Base-by-base conservation (phyloP, 2,329 filamentous ascomycete genomes). In the Ascochyta clinopodiicola region DNA sequence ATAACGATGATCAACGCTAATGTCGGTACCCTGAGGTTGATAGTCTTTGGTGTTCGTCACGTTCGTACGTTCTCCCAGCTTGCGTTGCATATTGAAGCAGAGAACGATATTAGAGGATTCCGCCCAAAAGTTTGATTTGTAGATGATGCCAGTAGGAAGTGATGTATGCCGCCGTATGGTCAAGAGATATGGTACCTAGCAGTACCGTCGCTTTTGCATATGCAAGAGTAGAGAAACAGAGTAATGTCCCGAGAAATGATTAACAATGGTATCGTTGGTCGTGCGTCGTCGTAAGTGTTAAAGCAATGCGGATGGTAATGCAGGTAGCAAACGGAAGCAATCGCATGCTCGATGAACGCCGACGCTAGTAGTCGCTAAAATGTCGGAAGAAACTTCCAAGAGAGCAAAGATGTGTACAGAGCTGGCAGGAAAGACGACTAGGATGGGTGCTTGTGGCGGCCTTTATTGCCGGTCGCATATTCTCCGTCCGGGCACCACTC, bases 401-500 rank as follows among this genome's bases (percentile, higher is more conserved):
- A 57, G 57, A 63, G 54, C 56, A 64, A 62, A 64, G 60, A 56
- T 57, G 52, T 52, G 42, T 55, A 49, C 52, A 58, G 56, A 52
- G 42, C 59, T 46, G 47, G 51, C 46, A 57, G 52, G 31, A 59
- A 61, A 61, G 48, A 36, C 45, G 53, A 34, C 64, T 66, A 74
- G 48, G 70, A 70, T 10, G 70, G 73, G 35, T 69, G 63, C 57
- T 76, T 76, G 64, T 76, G 70, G 47, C 73, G 71, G 29, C 69
- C 68, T 57, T 73, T 73, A 38, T 71, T 70, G 34, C 66, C 66
- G 15, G 71, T 76, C 29, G 75, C 68, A 56, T 80, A 81, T 45
- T 81, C 80, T 49, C 75, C 70, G 19, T 80, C 79, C 3, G 81
- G 81, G 58, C 73, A 75, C 80, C 81, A 82, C 56, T 82, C 78